Evolutionary conservation across 2,329 filamentous ascomycete genomes (phyloP).

Genomic region (Aspergillus candidus): DNA sequence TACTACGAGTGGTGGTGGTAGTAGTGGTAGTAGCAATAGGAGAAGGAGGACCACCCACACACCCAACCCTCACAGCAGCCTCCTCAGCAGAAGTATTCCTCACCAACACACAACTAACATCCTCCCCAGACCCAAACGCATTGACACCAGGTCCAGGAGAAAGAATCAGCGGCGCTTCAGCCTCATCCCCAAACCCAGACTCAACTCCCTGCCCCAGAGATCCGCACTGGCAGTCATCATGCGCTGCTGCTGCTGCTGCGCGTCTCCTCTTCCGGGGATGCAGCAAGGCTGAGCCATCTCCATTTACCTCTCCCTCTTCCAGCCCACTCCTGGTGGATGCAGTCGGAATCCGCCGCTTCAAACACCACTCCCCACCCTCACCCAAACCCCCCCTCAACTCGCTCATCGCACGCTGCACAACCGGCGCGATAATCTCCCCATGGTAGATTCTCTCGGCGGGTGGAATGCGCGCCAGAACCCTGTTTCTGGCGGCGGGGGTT

Average conservation of each 20-base stretch:
- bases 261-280: slow-evolving; percentile 6
- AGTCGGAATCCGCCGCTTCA: slow-evolving; percentile 13
- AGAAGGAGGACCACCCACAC: too few species aligned
- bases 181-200: too few species aligned
- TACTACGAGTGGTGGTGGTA: slow-evolving; percentile 7
- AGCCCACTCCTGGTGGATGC: too few species aligned
- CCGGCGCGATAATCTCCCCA: slow-evolving; percentile 17
- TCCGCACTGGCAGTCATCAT: too few species aligned
- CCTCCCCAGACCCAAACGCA: slow-evolving; percentile 14
- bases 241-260: not conserved
- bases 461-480: slow-evolving; percentile 33
- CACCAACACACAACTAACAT: not conserved
- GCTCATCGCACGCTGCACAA: slow-evolving; percentile 36
- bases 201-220: too few species aligned
- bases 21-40: too few species aligned
- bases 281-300: too few species aligned
- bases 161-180: slow-evolving; percentile 26
- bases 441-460: slow-evolving; percentile 28
- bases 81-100: slow-evolving; percentile 5
- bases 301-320: too few species aligned
- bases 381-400: slow-evolving; percentile 21
- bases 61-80: slow-evolving; percentile 7
- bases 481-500: slow-evolving; percentile 37
- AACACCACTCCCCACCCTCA: slow-evolving; percentile 31
- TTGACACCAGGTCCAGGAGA: slow-evolving; percentile 28